These are phyloP conservation scores for Talaromyces sp. DNA, from an alignment of 2,329 filamentous ascomycete species.

Conservation along the genomic window DNA sequence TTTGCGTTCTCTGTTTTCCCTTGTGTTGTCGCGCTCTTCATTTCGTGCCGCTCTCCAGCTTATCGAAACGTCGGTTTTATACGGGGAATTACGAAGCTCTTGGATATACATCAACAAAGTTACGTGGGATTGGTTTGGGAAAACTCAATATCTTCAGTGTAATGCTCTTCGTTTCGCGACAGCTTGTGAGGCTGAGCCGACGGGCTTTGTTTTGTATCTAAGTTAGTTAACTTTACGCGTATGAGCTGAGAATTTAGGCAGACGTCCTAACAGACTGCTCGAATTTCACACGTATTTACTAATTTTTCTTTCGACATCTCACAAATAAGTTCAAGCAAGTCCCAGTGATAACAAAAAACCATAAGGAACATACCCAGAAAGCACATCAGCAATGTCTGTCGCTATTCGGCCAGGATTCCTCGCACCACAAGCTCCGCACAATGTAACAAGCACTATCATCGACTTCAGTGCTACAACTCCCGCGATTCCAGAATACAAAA, in stretches of 20 bases:
- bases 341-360: background rate
- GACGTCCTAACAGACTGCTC: background rate
- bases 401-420: constrained; percentile 25
- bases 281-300: background rate
- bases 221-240: background rate
- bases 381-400: background rate
- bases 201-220: background rate
- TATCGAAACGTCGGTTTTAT: background rate
- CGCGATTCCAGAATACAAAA: constrained; percentile 52
- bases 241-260: background rate
- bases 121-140: background rate
- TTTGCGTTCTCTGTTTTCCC: background rate
- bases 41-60: background rate
- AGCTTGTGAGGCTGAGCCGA: background rate
- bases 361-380: background rate
- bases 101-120: background rate
- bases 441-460: constrained; percentile 49
- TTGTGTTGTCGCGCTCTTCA: background rate
- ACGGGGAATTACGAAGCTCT: background rate
- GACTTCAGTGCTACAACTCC: constrained; percentile 50
- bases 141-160: background rate
- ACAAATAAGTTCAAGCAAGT: background rate
- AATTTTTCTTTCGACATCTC: background rate
- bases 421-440: constrained; percentile 35
- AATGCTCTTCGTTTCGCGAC: background rate